Evolutionary conservation across 768 basidiomycete species (phyloP), one percentile per base, ranked within the genome.

Genomic region (Plicaturopsis crispa): DNA sequence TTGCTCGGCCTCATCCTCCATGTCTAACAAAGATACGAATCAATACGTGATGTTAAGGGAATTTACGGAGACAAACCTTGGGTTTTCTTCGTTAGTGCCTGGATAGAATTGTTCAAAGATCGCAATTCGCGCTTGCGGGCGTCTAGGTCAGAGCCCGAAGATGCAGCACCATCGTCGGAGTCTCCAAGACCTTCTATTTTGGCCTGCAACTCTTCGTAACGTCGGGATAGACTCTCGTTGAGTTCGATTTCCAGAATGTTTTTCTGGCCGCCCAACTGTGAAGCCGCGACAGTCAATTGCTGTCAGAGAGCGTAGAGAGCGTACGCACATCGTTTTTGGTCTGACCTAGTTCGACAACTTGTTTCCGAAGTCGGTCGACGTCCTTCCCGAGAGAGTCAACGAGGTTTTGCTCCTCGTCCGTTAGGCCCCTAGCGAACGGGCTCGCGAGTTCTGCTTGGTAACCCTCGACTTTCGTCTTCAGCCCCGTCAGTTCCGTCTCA

Each of bases 221-320:
- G 73, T 6, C 93, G 75, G 16, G 80, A 72, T 11, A 98, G 69
- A 48, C 81, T 81, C 57, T 99, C 96, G 46, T 85, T 89, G 33
- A 98, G 69, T 56, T 98, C 94, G 38, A 96, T 93, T 54, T 96
- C 91, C 20, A 96, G 61, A 4, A 81, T 60, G 52, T 84, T 87
- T 62, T 88, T 91, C 46, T 69, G 70, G 10, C 78, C 73, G 28
- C 86, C 80, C 46, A 90, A 59, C 84, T 88, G 48, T 17, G 5
- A 24, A 24, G 17, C n/a, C n/a, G n/a, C n/a, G n/a, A 19, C 6
- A n/a, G 31, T 40, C 40, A 30, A 49, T 33, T 43, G 49, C 24
- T 20, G 26, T 2, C 16, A 16, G 23, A 54, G 57, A 33, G 33
- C 33, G 31, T 12, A 1, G 24, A 16, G 10, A n/a, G 13, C 4